Conservation (phyloP, 306 rosid species). For the Hippophae tibetana region DNA sequence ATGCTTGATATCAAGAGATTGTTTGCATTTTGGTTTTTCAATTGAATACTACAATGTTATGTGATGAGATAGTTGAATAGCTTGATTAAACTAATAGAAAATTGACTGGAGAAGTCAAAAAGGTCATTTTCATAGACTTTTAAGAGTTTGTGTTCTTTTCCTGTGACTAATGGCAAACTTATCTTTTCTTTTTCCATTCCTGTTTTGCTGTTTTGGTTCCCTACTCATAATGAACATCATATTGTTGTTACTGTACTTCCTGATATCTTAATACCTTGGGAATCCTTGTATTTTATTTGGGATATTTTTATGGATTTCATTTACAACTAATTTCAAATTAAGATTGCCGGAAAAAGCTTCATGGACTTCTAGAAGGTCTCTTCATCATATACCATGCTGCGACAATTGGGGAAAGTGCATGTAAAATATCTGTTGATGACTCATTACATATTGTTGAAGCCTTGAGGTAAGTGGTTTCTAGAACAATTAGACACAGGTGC, state of each 20-base stretch:
- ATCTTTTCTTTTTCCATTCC: no score
- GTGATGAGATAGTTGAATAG: no score
- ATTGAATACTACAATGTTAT: no score
- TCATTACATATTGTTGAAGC: conserved; percentile 96
- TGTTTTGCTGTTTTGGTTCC: no score
- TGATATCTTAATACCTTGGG: not conserved
- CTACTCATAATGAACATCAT: no score
- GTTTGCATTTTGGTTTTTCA: no score
- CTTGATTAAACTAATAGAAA: no score
- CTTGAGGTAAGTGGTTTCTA: conserved; percentile 46
- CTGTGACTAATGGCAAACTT: no score
- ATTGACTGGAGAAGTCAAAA: no score
- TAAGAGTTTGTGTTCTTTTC: no score
- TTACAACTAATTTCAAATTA: conserved; percentile 18
- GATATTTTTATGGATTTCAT: not conserved
- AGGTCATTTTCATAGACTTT: no score
- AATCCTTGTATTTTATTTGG: not conserved
- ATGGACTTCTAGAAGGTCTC: conserved; percentile 88
- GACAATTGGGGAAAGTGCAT: conserved; percentile 77
- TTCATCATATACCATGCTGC: conserved; percentile 81
- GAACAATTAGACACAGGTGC: conserved; percentile 11
- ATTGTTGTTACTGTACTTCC: not conserved
- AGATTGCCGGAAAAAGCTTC: conserved; percentile 96
- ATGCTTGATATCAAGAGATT: no score
- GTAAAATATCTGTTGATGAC: conserved; percentile 90